phyloP scores from a whole-genome alignment of 169 alveolate genomes.

The Eimeria sp. region DNA sequence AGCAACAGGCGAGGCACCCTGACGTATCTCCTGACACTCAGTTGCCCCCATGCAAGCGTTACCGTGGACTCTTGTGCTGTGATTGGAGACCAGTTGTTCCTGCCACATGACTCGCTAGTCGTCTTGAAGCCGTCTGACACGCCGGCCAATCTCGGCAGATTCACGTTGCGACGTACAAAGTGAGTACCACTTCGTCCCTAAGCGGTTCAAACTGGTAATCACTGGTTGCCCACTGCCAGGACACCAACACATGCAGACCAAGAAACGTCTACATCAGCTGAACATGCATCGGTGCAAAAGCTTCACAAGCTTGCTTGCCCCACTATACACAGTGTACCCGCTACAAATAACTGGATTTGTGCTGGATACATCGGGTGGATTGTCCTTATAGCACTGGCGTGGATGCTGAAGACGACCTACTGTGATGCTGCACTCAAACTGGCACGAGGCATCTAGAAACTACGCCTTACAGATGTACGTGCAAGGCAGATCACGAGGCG shows the following conservation, averaged over 20 bases:
- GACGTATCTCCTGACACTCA: constrained; percentile 43
- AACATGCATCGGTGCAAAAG: constrained; percentile 5
- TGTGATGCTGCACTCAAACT: constrained; percentile 24
- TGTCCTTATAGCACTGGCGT: constrained; percentile 26
- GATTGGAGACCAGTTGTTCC: neutral
- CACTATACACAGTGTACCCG: neutral
- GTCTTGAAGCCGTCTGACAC: constrained; percentile 37
- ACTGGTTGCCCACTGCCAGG: constrained; percentile 21
- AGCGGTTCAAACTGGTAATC: neutral
- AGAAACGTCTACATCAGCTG: neutral
- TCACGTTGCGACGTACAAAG: constrained; percentile 11
- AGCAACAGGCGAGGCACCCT: neutral
- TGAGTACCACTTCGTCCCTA: neutral
- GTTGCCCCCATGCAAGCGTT: constrained; percentile 46
- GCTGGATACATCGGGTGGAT: constrained; percentile 54
- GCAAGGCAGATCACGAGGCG: neutral
- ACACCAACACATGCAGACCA: neutral
- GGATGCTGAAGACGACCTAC: constrained; percentile 27
- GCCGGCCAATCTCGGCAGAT: constrained; percentile 58
- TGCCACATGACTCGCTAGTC: constrained; percentile 18
- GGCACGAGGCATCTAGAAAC: neutral
- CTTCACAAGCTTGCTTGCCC: constrained; percentile 7
- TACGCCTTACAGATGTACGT: neutral
- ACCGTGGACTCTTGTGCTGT: constrained; percentile 22
- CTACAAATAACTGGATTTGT: neutral